phyloP scores from a whole-genome alignment of 495 filamentous ascomycete genomes.

The Lophiostoma macrostomum region DNA sequence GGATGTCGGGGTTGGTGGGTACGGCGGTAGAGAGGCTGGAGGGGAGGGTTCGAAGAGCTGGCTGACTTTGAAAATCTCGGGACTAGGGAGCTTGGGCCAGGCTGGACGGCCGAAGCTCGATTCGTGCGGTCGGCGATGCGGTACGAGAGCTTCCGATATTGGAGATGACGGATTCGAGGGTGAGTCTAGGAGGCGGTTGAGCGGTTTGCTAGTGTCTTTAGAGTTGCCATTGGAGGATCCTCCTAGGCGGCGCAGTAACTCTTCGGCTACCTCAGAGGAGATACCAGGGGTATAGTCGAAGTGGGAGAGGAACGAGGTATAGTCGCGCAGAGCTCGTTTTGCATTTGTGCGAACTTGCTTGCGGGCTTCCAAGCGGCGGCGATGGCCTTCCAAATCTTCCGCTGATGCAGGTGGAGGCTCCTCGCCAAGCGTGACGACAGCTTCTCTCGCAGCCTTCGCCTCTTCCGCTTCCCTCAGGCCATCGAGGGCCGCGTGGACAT shows the following conservation, averaged over 20 bases:
- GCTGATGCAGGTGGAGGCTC: slow-evolving; percentile 25
- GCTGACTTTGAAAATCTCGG: slow-evolving; percentile 41
- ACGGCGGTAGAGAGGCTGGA: slow-evolving; percentile 40
- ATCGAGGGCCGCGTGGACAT: slow-evolving; percentile 56
- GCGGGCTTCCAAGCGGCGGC: slow-evolving; percentile 54
- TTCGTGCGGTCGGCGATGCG: slow-evolving; percentile 30
- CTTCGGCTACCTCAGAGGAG: slow-evolving; percentile 59
- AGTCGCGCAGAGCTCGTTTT: slow-evolving; percentile 70
- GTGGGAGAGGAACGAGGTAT: slow-evolving; percentile 61
- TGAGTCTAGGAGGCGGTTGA: slow-evolving; percentile 18
- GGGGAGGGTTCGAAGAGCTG: slow-evolving; percentile 42
- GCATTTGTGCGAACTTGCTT: slow-evolving; percentile 67
- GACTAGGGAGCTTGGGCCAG: slow-evolving; percentile 41
- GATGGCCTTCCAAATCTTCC: slow-evolving; percentile 39
- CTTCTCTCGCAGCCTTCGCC: slow-evolving; percentile 25
- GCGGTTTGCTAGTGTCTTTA: slow-evolving; percentile 27
- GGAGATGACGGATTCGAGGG: slow-evolving; percentile 14
- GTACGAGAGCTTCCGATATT: slow-evolving; percentile 36
- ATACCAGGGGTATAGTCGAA: slow-evolving; percentile 75
- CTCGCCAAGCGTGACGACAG: slow-evolving; percentile 33
- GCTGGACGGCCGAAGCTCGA: slow-evolving; percentile 31
- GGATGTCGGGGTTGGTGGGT: slow-evolving; percentile 15
- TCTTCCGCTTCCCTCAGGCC: slow-evolving; percentile 38
- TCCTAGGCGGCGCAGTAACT: slow-evolving; percentile 64
- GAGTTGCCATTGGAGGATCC: slow-evolving; percentile 46